Conservation (phyloP, 73 alveolate species). For the Blepharisma japonicum region DNA sequence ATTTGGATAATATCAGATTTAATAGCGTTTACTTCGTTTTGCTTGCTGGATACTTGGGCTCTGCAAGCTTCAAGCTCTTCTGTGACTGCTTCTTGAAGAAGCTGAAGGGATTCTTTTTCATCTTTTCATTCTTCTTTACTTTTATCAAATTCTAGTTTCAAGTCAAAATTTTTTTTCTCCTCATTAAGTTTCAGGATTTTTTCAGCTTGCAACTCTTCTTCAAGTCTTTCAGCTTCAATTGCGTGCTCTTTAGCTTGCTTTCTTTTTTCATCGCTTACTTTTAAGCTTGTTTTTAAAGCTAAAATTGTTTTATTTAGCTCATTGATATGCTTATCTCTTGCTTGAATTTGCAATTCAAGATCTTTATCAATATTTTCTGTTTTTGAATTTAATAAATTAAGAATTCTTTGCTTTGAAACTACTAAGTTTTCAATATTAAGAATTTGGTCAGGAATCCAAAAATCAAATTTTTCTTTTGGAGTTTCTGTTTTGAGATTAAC, state of each 20-base stretch:
- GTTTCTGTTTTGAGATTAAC: not conserved
- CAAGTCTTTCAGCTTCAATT: not conserved
- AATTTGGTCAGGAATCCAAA: slow-evolving; percentile 18
- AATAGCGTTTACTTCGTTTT: not conserved
- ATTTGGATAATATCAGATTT: not conserved
- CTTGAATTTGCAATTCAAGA: not conserved
- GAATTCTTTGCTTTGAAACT: not conserved
- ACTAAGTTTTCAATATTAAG: not conserved
- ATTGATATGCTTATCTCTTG: slow-evolving; percentile 17
- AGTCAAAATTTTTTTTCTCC: too few relatives aligned
- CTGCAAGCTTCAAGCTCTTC: not conserved
- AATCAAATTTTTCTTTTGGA: not conserved
- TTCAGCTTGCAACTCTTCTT: not conserved
- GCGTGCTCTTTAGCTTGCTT: slow-evolving; percentile 1
- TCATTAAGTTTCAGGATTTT: not conserved
- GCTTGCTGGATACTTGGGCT: not conserved
- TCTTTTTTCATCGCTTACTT: not conserved
- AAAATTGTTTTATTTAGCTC: slow-evolving; percentile 10
- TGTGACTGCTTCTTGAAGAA: not conserved
- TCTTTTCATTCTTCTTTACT: not conserved
- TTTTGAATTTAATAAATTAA: slow-evolving; percentile 2
- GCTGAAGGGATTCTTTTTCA: not conserved
- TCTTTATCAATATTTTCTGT: slow-evolving; percentile 11
- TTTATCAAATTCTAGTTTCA: too few relatives aligned
- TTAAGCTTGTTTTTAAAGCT: not conserved